Evolutionary conservation across 2,329 filamentous ascomycete genomes (phyloP), one percentile per base, ranked within the genome.

Genomic region (Aphanocladium album): DNA sequence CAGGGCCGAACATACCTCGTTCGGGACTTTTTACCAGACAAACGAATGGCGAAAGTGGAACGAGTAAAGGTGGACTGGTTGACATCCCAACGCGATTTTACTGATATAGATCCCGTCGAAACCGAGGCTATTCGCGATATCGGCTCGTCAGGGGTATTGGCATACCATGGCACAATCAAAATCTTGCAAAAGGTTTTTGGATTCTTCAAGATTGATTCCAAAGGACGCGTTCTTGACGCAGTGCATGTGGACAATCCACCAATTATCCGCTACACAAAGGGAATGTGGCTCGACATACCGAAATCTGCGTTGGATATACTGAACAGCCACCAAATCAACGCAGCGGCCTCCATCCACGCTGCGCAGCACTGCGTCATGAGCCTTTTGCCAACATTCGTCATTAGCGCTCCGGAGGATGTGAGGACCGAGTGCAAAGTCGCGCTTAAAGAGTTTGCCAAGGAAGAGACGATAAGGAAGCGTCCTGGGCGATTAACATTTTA

Each of bases 241-340:
- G 89, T 98, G 0, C 85, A 93, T 62, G 92, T 98, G 23, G 91
- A 97, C 72, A 96, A 96, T 66, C 93, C 93, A 3, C 92, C 95
- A 0, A 91, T 98, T 56, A 85, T 95, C 54, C 85, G 92, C 3
- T 83, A 88, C 70, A 90, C 86, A 68, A 96, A 95, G 71, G 95
- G 93, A 43, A 90, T 97, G 86, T 99, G 95, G 95, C 83, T 98
- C 16, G 93, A 98, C 71, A 86, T 99, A 2, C 93, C 95, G 0
- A 87, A 87, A 63, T 74, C 73, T 1, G 92, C 92, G 0, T 83
- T 98, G 6, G 85, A 91, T 16, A 92, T 97, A 46, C 81, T 99
- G 1, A 83, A 87, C 45, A 82, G 82, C 0, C 80, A 88, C 8
- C 80, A 86, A 0, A 79, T 98, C 35, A 91, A 97, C 71, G 82